Base-by-base conservation (phyloP, 2,329 filamentous ascomycete species). In the Cladorrhinum sp. region DNA sequence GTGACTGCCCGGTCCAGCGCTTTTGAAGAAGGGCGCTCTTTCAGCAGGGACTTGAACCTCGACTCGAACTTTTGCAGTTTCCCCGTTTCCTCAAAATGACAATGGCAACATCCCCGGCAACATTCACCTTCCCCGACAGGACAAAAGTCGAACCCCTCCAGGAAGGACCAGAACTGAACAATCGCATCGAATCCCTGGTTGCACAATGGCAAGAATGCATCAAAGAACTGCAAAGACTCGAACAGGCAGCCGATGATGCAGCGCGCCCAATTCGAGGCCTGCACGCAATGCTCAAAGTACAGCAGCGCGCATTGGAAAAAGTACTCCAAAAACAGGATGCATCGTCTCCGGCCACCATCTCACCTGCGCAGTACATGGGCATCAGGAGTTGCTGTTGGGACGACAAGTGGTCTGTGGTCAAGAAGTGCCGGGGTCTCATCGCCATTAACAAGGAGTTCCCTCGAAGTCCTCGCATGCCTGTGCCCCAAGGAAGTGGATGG, bases 361-460 rank as follows among this genome's bases (percentile, higher is more conserved):
- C 66, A 1, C 62, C 56, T 3, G 66, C 65, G 9, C 65, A 68
- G 55, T 69, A 64, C 38, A 64, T 61, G 32, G 67, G 65, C 45
- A 62, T 68, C 45, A 64, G 59, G 53, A 65, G 59, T 50, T 67
- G 66, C 52, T 68, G 66, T 38, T 69, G 66, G 65, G 64, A 65
- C 3, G 67, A 68, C 49, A 51, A 62, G n/a, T 74, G 72, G 72
- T 48, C 59, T 1, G 60, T 68, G 12, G 57, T 73, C 59, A 73
- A 72, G 36, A 71, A 69, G 24, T 71, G 65, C 53, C 62, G 59
- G 6, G 70, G 69, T 2, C 57, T 74, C 13, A 52, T 70, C 10
- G 63, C 65, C 18, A 55, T 74, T 50, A 69, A 72, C 50, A 69
- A 71, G 61, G 65, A 69, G 16, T 72, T 72, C 32, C 63, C 65